These are phyloP conservation scores for Paraphaeosphaeria sporulosa DNA, from an alignment of 2,329 filamentous ascomycete genomes.

Conservation along the genomic window DNA sequence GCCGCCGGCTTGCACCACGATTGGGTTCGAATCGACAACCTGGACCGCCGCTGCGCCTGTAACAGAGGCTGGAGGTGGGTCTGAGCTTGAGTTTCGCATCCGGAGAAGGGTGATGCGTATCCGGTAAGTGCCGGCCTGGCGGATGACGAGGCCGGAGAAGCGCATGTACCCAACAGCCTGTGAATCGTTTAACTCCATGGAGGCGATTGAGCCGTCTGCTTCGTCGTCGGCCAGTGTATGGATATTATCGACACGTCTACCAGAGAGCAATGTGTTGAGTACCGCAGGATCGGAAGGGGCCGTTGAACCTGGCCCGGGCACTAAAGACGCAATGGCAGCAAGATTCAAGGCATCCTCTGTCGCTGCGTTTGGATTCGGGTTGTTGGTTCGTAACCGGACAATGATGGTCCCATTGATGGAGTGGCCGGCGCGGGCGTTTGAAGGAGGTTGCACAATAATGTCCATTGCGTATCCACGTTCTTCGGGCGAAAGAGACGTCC, in stretches of 20 bases:
- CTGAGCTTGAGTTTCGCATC: constrained; percentile 36
- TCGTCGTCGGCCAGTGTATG: constrained; percentile 48
- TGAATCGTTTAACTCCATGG: constrained; percentile 46
- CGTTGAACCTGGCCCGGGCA: constrained; percentile 38
- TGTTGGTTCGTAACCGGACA: constrained; percentile 43
- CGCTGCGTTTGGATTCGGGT: constrained; percentile 41
- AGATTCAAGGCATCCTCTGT: constrained; percentile 44
- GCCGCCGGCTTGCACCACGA: constrained; percentile 38
- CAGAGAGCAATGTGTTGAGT: constrained; percentile 40
- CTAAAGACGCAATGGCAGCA: constrained; percentile 42
- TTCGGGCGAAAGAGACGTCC: constrained; percentile 33
- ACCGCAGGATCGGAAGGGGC: constrained; percentile 37
- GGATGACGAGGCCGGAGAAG: constrained; percentile 47
- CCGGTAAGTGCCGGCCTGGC: constrained; percentile 46
- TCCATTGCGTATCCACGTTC: constrained; percentile 49
- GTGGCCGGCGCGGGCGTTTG: constrained; percentile 42
- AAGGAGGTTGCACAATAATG: constrained; percentile 47
- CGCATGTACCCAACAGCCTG: constrained; percentile 48
- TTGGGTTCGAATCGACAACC: constrained; percentile 44
- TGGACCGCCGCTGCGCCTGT: constrained; percentile 41
- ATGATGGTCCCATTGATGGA: constrained; percentile 41
- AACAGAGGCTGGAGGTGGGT: constrained; percentile 33
- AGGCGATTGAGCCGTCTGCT: constrained; percentile 45
- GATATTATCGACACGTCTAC: constrained; percentile 44
- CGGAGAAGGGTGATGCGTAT: constrained; percentile 49